Evolutionary conservation across 768 basidiomycete species (phyloP).

Genomic region (Phlebiopsis gigantea): DNA sequence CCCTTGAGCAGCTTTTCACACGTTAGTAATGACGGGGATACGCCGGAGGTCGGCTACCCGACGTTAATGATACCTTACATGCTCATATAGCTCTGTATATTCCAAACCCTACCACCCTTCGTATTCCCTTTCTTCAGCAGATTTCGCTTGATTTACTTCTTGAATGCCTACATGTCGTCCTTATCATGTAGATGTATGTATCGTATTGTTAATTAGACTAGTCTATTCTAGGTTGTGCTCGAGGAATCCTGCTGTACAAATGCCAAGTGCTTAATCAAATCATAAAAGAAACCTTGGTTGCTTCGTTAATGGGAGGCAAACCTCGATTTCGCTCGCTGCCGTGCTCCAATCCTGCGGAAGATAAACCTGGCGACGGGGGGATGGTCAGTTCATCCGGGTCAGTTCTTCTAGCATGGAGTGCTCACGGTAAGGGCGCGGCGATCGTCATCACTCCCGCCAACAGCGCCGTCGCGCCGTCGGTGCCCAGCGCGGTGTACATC

Average conservation of each 20-base stretch:
- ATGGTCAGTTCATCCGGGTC: neutral
- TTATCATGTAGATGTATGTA: no score
- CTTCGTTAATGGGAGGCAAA: conserved; percentile 28
- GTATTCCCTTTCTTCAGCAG: no score
- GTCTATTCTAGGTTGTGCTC: no score
- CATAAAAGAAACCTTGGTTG: neutral
- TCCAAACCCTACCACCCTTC: no score
- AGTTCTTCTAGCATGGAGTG: neutral
- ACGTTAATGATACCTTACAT: conserved; percentile 8
- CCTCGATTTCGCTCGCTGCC: conserved; percentile 36
- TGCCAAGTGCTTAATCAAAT: neutral
- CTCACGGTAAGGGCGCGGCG: conserved; percentile 60
- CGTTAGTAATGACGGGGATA: neutral
- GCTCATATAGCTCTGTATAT: no score
- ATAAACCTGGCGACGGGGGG: conserved; percentile 32
- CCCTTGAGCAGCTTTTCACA: neutral
- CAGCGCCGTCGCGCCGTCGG: conserved; percentile 69
- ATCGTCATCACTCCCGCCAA: conserved; percentile 58
- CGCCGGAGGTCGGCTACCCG: neutral
- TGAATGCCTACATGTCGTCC: no score
- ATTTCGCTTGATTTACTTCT: no score
- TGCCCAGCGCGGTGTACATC: conserved; percentile 51
- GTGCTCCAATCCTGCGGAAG: conserved; percentile 42
- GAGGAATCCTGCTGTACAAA: no score
- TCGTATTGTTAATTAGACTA: no score